Conservation (phyloP, 2,329 filamentous ascomycete genomes). For the Pseudogymnoascus sp. region DNA sequence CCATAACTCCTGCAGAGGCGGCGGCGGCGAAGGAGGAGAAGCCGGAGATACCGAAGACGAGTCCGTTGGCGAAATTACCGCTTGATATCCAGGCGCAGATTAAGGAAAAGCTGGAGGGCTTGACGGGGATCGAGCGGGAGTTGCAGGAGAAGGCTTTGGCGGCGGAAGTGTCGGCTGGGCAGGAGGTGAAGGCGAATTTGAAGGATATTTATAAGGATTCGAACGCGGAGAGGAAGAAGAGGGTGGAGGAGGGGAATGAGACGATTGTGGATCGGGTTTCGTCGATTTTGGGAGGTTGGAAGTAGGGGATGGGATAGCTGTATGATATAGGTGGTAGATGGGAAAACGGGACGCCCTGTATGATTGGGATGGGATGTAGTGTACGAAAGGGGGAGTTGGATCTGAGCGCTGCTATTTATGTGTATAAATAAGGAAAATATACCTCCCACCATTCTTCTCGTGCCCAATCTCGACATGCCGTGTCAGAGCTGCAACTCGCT, state of each 20-base stretch:
- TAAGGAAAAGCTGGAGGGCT: conserved; percentile 47
- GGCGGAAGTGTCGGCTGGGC: conserved; percentile 52
- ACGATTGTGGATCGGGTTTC: conserved; percentile 34
- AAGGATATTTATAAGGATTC: conserved; percentile 47
- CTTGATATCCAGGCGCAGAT: conserved; percentile 42
- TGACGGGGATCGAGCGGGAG: conserved; percentile 48
- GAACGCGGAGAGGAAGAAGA: conserved; percentile 42
- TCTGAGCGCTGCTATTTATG: conserved; percentile 1
- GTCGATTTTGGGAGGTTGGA: conserved; percentile 20
- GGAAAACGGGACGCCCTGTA: not conserved
- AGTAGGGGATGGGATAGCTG: not conserved
- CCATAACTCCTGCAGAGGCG: conserved; percentile 60
- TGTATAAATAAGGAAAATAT: conserved; percentile 2
- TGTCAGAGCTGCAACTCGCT: not conserved
- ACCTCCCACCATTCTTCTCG: not conserved
- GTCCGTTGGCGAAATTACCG: conserved; percentile 39
- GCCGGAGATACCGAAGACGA: conserved; percentile 48
- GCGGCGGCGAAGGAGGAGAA: conserved; percentile 58
- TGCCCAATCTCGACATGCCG: not conserved
- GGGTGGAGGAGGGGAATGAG: conserved; percentile 45
- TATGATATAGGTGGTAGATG: not conserved
- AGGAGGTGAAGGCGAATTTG: conserved; percentile 49
- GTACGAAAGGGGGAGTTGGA: not conserved
- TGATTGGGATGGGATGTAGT: not conserved
- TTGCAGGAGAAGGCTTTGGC: conserved; percentile 56